Percentiles rank a stretch among this genome's conserved stretches.
phyloP scores from a whole-genome alignment of 208 protist genomes.

The Cochliopodium minus region DNA sequence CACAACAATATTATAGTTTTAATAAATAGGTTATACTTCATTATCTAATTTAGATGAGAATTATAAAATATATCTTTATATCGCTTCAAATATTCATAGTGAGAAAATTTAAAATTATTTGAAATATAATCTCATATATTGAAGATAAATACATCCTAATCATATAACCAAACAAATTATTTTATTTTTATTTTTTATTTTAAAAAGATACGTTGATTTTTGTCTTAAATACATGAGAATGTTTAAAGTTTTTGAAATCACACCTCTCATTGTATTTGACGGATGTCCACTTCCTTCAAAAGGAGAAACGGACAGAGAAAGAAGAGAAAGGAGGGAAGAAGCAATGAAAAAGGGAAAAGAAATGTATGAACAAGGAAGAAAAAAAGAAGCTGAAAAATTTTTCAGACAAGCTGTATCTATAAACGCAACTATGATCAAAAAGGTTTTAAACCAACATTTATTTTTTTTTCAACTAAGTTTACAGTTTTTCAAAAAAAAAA shows the following conservation, averaged over 20 bases:
- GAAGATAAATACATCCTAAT: neutral
- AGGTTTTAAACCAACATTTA: slow-evolving; percentile 16
- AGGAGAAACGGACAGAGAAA: slow-evolving; percentile 39
- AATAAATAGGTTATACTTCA: too few species aligned
- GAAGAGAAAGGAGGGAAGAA: slow-evolving; percentile 11
- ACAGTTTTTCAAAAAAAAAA: neutral
- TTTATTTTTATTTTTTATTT: neutral
- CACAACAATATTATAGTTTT: too few species aligned
- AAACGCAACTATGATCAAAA: slow-evolving; percentile 53
- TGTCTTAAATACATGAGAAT: slow-evolving; percentile 39
- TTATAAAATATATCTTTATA: too few species aligned
- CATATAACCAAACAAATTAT: neutral
- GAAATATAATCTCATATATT: too few species aligned
- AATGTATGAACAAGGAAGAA: slow-evolving; percentile 28
- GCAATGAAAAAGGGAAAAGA: slow-evolving; percentile 14
- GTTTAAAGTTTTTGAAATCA: slow-evolving; percentile 33
- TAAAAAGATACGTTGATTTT: slow-evolving; percentile 24
- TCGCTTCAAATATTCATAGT: too few species aligned
- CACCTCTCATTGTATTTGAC: slow-evolving; percentile 74
- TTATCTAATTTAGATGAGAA: too few species aligned
- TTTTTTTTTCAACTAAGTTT: neutral
- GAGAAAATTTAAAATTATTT: too few species aligned
- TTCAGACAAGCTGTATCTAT: slow-evolving; percentile 53
- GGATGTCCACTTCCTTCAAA: slow-evolving; percentile 57
- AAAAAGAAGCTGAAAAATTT: slow-evolving; percentile 27